Evolutionary conservation across 2,329 filamentous ascomycete species (phyloP).

Genomic region (Geosmithia morbida): DNA sequence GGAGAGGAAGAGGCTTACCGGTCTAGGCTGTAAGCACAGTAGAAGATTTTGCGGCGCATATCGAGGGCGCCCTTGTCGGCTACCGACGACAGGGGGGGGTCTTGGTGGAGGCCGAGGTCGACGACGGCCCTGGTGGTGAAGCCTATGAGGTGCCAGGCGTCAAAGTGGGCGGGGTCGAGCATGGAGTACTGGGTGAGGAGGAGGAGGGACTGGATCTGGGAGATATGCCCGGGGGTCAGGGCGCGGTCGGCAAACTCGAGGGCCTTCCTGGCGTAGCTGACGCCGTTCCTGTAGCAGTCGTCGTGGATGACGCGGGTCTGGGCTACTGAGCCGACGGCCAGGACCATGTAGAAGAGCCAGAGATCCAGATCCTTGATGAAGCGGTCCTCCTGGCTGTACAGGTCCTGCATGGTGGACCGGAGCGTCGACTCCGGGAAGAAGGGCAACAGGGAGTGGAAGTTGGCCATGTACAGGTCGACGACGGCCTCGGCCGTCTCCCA

Average conservation of each 20-base stretch:
- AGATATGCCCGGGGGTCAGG: constrained; percentile 68
- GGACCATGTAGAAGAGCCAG: constrained; percentile 79
- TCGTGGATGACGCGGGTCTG: constrained; percentile 58
- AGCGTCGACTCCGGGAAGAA: constrained; percentile 71
- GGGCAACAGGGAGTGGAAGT: constrained; percentile 67
- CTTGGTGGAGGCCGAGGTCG: constrained; percentile 86
- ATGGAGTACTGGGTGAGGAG: constrained; percentile 82
- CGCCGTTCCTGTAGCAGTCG: constrained; percentile 41
- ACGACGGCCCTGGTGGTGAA: constrained; percentile 78
- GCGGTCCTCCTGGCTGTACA: constrained; percentile 58
- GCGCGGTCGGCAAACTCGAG: constrained; percentile 69
- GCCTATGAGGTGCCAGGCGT: constrained; percentile 87
- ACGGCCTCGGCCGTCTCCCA: constrained; percentile 53
- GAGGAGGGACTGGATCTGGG: constrained; percentile 76
- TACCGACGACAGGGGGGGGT: constrained; percentile 58
- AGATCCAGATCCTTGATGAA: constrained; percentile 56
- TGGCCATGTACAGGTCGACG: constrained; percentile 73
- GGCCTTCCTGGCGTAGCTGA: constrained; percentile 46
- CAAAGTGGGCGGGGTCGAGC: constrained; percentile 80
- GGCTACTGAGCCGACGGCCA: constrained; percentile 67
- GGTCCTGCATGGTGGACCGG: constrained; percentile 62
- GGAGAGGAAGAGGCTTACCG: constrained; percentile 34
- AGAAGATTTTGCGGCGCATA: constrained; percentile 69
- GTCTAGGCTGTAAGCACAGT: constrained; percentile 82
- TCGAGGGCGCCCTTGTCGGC: constrained; percentile 59